A percentile compares a stretch with the other conserved stretches of the same genome.
Evolutionary conservation across 495 filamentous ascomycete species (phyloP).

Genomic region (Lasiosphaeria hispida): DNA sequence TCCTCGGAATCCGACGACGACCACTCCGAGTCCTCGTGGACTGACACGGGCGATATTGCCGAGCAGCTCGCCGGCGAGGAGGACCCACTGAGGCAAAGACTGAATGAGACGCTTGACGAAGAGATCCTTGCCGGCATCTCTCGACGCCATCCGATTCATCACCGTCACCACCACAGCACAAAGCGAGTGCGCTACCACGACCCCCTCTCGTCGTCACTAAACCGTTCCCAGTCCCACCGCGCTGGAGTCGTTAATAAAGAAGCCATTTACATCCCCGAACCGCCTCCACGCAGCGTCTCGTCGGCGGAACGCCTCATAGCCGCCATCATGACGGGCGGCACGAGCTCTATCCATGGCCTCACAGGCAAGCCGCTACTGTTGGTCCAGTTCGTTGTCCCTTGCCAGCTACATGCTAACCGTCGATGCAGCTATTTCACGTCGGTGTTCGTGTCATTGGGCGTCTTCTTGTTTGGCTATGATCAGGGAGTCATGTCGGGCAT

Average conservation of each 20-base stretch:
- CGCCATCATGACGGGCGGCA: constrained; percentile 77
- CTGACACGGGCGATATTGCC: constrained; percentile 88
- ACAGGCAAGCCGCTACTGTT: constrained; percentile 94
- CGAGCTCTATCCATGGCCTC: constrained; percentile 78
- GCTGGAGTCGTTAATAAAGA: constrained; percentile 64
- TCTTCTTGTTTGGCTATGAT: constrained; percentile 98
- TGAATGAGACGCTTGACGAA: constrained; percentile 62
- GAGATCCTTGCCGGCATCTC: constrained; percentile 49
- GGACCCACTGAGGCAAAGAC: constrained; percentile 67
- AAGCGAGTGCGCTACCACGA: constrained; percentile 50
- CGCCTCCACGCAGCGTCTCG: constrained; percentile 59
- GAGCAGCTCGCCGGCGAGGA: constrained; percentile 82
- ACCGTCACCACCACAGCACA: constrained; percentile 17
- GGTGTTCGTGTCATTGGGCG: constrained; percentile 95
- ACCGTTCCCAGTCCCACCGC: constrained; percentile 24
- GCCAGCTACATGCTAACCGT: constrained; percentile 2
- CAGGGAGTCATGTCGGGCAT: constrained; percentile 99
- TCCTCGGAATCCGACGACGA: constrained; percentile 32
- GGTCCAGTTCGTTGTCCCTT: constrained; percentile 28
- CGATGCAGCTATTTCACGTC: constrained; percentile 84
- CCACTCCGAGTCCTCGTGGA: constrained; percentile 76
- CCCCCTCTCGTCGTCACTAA: constrained; percentile 20
- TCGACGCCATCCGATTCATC: constrained; percentile 38
- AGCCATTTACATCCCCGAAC: constrained; percentile 76
- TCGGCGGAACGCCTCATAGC: constrained; percentile 66